Base-by-base conservation (phyloP, 148 eudicot species). In the Nepenthes gracilis region DNA sequence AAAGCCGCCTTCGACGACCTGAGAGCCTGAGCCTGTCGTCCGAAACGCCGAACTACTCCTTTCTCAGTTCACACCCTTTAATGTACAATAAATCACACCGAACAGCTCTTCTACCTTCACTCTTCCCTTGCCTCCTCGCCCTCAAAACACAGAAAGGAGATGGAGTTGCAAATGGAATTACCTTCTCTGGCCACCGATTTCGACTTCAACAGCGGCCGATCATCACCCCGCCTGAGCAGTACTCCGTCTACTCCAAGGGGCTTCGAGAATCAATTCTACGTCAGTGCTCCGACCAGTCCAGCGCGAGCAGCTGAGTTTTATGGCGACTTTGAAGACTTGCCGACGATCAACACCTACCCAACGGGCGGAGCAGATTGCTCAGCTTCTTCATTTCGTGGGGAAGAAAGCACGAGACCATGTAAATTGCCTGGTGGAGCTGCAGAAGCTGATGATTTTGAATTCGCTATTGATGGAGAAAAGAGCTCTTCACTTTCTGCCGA, bases 281-380 rank as follows among this genome's bases (percentile, higher is more conserved):
- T 55, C 68, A 65, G 68, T 34, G 68, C 68, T n/a, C 68, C 68
- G 4, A 57, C 68, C 6, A 65, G 61, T 48, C 68, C 68, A 11
- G 53, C 53, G 12, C 6, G 53, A 10, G 13, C 53, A 2, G 10
- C 58, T 58, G 40, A 52, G 14, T 23, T 62, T 40, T 6, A 51
- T 2, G 9, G 2, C 13, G 67, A 54, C 11, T 32, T 54, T 50
- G 49, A 63, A 8, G 48, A 63, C 13, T 51, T 63, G 36, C 38
- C 58, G 0, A 54, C 32, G 59, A 15, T 43, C 59, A 14, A 13
- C 15, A 7, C 14, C 32, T 13, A 52, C 55, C 32, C 54, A 50
- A n/a, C 23, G 15, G n/a, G 32, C 2, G 14, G 15, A 52, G 14
- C 55, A 12, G 14, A 5, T 40, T 40, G 45, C 45, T 40, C 45